These are phyloP conservation scores for Echinosophora koreensis DNA, from an alignment of 306 rosid species.

Conservation along the genomic window DNA sequence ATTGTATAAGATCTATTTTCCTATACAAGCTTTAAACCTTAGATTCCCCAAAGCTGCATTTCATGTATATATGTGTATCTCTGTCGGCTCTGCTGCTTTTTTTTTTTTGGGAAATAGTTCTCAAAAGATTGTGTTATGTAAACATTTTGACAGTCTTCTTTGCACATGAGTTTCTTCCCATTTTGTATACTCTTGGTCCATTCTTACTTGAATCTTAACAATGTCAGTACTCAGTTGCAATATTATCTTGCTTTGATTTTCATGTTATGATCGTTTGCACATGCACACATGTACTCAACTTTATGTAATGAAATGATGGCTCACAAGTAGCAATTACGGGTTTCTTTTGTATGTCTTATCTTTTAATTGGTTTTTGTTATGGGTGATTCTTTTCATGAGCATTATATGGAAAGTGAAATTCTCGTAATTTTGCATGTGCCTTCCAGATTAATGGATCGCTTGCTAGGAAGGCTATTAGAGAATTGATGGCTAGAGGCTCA, in stretches of 20 bases:
- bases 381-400: not conserved
- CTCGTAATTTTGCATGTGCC: slow-evolving; percentile 9
- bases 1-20: slow-evolving; percentile 2
- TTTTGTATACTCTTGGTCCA: not conserved
- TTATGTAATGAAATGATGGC: not conserved
- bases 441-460: slow-evolving; percentile 75
- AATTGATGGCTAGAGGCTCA: slow-evolving; percentile 72
- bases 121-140: not conserved
- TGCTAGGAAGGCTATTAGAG: slow-evolving; percentile 75
- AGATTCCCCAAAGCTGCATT: not conserved
- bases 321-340: not conserved
- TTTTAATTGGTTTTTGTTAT: not conserved
- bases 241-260: not conserved
- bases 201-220: not conserved
- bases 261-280: not conserved
- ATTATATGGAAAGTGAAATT: not conserved
- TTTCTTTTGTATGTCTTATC: not conserved
- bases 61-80: not conserved
- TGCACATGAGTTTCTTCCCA: not conserved
- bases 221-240: not conserved
- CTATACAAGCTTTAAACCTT: not conserved
- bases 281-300: not conserved
- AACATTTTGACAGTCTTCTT: not conserved
- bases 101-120: too few species aligned
- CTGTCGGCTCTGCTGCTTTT: not conserved